Evolutionary conservation across 2,329 filamentous ascomycete species (phyloP).

Genomic region (Sporothrix mexicana): DNA sequence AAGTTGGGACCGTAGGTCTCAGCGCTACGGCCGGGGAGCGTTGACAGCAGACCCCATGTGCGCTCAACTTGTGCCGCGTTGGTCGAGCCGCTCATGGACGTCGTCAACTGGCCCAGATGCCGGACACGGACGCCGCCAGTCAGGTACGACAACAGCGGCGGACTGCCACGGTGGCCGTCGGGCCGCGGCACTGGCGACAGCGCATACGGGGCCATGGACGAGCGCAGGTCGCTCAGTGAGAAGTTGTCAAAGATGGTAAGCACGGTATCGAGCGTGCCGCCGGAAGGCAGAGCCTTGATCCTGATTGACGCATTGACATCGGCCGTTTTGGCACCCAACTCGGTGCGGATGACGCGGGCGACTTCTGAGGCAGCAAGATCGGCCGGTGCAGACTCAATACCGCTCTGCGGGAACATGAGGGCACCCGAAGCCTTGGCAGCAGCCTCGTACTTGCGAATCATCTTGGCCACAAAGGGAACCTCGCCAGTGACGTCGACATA

Average conservation of each 20-base stretch:
- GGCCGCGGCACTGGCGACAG: conserved; percentile 61
- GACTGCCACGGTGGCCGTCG: conserved; percentile 42
- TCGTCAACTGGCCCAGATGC: conserved; percentile 61
- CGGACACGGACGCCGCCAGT: conserved; percentile 58
- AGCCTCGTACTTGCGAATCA: conserved; percentile 65
- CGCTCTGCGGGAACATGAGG: conserved; percentile 66
- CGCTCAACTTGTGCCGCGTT: conserved; percentile 64
- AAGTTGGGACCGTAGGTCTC: conserved; percentile 68
- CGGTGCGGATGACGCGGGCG: conserved; percentile 56
- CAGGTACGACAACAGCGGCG: conserved; percentile 53
- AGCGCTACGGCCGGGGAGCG: conserved; percentile 51
- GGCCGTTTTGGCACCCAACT: conserved; percentile 55
- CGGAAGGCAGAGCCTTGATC: conserved; percentile 59
- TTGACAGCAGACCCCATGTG: conserved; percentile 65
- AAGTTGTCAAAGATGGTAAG: conserved; percentile 64
- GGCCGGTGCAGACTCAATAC: conserved; percentile 66
- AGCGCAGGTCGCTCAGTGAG: conserved; percentile 53
- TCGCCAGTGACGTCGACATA: conserved; percentile 70
- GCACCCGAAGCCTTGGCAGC: conserved; percentile 60
- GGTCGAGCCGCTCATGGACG: conserved; percentile 55
- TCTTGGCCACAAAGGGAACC: conserved; percentile 60
- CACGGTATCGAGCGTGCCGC: conserved; percentile 72
- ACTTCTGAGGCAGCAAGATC: conserved; percentile 64
- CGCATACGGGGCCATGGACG: conserved; percentile 57
- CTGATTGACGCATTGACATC: conserved; percentile 61